These are phyloP conservation scores for Paramyrothecium sp. DNA, from an alignment of 2,329 filamentous ascomycete genomes.

Conservation along the genomic window DNA sequence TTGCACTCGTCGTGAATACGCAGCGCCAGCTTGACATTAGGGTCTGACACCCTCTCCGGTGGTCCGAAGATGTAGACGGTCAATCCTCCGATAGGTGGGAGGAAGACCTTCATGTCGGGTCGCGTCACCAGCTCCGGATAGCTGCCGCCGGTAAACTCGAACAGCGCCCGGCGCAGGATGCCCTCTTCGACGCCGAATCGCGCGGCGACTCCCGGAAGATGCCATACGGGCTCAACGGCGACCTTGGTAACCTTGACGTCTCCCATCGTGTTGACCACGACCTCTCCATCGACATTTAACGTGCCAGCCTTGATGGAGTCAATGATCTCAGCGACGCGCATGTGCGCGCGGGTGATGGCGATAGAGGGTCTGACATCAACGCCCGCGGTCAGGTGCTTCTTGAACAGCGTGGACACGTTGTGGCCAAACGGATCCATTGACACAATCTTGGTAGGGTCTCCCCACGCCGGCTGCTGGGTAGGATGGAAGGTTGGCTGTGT, in stretches of 20 bases:
- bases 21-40: constrained; percentile 13
- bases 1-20: constrained; percentile 57
- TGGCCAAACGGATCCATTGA: constrained; percentile 18
- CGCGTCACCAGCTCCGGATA: constrained; percentile 14
- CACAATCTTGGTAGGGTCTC: constrained; percentile 13
- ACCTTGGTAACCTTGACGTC: constrained; percentile 16
- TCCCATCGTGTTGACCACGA: constrained; percentile 9
- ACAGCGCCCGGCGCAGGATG: constrained; percentile 10
- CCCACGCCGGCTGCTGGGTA: constrained; percentile 10
- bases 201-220: constrained; percentile 13
- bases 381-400: constrained; percentile 8
- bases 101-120: constrained; percentile 14
- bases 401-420: constrained; percentile 7
- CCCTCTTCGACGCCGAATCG: constrained; percentile 13
- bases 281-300: constrained; percentile 12
- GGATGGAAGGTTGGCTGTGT: constrained; percentile 14
- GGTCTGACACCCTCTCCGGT: constrained; percentile 11
- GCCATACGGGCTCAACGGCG: constrained; percentile 16
- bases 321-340: constrained; percentile 12
- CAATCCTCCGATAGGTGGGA: constrained; percentile 14
- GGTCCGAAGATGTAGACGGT: constrained; percentile 17
- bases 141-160: constrained; percentile 14
- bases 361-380: constrained; percentile 15
- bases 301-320: constrained; percentile 9
- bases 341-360: constrained; percentile 12